phyloP scores from a whole-genome alignment of 306 rosid species.

The Trifolium repens region DNA sequence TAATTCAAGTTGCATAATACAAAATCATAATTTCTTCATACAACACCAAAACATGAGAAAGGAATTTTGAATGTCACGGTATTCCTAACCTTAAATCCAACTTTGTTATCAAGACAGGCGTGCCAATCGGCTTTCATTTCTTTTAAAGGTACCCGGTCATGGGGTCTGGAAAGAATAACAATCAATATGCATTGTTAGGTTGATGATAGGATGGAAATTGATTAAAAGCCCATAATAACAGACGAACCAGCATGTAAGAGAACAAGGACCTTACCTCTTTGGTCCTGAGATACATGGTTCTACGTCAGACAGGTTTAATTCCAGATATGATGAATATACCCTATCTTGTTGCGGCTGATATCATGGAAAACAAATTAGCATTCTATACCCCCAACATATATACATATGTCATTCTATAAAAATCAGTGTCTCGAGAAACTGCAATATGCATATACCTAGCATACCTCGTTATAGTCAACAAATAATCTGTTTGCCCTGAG shows the following conservation, averaged over 20 bases:
- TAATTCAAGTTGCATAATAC: conserved; percentile 20
- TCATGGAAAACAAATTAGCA: conserved; percentile 42
- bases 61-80: background rate
- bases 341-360: conserved; percentile 88
- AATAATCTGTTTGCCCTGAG: conserved; percentile 90
- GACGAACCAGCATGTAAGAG: conserved; percentile 14
- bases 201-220: background rate
- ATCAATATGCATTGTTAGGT: conserved; percentile 19
- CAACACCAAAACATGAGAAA: conserved; percentile 24
- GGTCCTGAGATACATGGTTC: conserved; percentile 96
- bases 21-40: conserved; percentile 1
- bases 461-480: conserved; percentile 93
- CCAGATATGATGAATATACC: conserved; percentile 90
- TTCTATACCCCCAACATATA: conserved; percentile 29
- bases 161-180: conserved; percentile 63
- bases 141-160: conserved; percentile 83
- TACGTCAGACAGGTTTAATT: conserved; percentile 77
- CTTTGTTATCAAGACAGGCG: conserved; percentile 86
- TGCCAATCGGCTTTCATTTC: conserved; percentile 97
- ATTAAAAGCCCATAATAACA: conserved; percentile 27
- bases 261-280: conserved; percentile 63
- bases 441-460: background rate
- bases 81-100: conserved; percentile 89
- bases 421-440: conserved; percentile 5
- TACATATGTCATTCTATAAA: conserved; percentile 3